Percentiles rank a stretch among this genome's conserved stretches.
Evolutionary conservation across 116 monocot species (phyloP).

Genomic region (Posidonia oceanica): DNA sequence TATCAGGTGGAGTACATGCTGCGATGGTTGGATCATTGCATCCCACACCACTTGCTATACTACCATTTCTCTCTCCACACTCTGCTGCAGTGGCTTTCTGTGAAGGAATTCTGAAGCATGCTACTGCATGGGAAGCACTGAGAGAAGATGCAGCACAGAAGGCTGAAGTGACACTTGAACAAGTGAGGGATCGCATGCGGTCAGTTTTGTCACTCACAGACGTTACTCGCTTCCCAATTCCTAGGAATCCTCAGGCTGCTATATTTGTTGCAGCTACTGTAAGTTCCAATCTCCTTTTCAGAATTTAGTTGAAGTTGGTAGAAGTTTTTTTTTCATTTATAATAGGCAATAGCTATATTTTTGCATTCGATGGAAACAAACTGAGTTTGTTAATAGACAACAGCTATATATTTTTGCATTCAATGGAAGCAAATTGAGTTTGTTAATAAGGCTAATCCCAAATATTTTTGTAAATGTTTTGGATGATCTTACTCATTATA

Average conservation of each 20-base stretch:
- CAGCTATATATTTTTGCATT: too few species aligned
- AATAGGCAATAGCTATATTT: background rate
- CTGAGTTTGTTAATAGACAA: too few species aligned
- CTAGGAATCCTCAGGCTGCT: conserved; percentile 74
- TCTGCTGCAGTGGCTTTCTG: conserved; percentile 95
- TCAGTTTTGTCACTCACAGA: conserved; percentile 85
- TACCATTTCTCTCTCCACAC: conserved; percentile 93
- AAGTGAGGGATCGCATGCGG: conserved; percentile 70
- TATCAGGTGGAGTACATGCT: conserved; percentile 89
- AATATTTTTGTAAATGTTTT: too few species aligned
- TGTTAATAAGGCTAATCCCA: too few species aligned
- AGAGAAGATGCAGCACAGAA: conserved; percentile 76
- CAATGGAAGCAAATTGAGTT: too few species aligned
- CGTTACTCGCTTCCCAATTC: conserved; percentile 90
- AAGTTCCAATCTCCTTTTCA: conserved; percentile 12
- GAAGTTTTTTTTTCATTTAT: background rate
- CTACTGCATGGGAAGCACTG: conserved; percentile 90
- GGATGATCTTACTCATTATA: too few species aligned
- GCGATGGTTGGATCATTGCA: conserved; percentile 98
- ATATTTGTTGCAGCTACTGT: conserved; percentile 95
- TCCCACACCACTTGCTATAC: conserved; percentile 75
- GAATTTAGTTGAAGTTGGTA: background rate
- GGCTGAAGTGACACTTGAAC: conserved; percentile 67
- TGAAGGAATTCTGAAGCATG: conserved; percentile 81
- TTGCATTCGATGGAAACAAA: too few species aligned